These are phyloP conservation scores for Kingdonia uniflora DNA, from an alignment of 164 flowering plant species.

Conservation along the genomic window DNA sequence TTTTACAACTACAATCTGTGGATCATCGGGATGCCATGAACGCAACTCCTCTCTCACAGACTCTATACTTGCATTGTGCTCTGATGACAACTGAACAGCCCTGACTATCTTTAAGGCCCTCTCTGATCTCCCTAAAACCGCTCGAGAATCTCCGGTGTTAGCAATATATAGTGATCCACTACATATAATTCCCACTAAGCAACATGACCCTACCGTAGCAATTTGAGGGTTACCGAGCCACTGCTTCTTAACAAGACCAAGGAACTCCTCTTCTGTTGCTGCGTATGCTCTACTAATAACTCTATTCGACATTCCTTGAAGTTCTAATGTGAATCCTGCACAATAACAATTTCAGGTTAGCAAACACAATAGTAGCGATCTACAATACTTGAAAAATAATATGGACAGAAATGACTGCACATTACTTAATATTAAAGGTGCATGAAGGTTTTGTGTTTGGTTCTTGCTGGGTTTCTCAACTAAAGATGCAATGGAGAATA, in stretches of 20 bases:
- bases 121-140: conserved; percentile 2
- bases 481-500: no score
- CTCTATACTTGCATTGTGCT: conserved; percentile 33
- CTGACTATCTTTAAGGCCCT: neutral
- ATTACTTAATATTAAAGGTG: no score
- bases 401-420: no score
- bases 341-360: neutral
- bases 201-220: conserved; percentile 2
- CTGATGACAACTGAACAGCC: conserved; percentile 5
- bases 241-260: neutral
- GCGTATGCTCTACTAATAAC: neutral
- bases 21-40: conserved; percentile 46
- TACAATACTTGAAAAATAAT: no score
- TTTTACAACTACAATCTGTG: conserved; percentile 42
- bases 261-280: conserved; percentile 3
- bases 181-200: conserved; percentile 5
- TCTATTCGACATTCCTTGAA: neutral
- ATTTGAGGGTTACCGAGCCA: conserved; percentile 4
- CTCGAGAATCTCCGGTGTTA: conserved; percentile 4
- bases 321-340: conserved; percentile 1
- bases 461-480: no score
- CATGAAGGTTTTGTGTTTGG: no score
- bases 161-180: conserved; percentile 3
- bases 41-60: conserved; percentile 53
- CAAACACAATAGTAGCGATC: neutral